Evolutionary conservation across 2,329 filamentous ascomycete species (phyloP), one percentile per base, ranked within the genome.

Genomic region (Sclerotinia sclerotiorum): DNA sequence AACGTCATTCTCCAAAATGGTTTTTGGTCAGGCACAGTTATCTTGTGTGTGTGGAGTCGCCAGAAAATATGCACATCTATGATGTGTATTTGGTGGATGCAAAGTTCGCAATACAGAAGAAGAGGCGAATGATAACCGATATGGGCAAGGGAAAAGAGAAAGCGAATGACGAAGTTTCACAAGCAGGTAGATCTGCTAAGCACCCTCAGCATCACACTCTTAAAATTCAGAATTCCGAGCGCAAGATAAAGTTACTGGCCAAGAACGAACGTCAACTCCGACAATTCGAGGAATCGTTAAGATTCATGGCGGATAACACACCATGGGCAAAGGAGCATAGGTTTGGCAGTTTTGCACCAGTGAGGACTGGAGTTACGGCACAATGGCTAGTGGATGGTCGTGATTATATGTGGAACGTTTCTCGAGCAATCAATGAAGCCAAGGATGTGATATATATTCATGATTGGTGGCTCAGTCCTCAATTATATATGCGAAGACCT

Each of bases 361-460:
- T 98, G 1, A 87, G 95, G 69, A 88, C 87, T 58, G 90, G 90
- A 55, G 93, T 95, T 39, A 95, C 94, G 80, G 93, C 94, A 2
- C 93, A 97, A 76, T 98, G 94, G 94, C 86, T 99, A 11, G 94
- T 99, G 0, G 95, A 99, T 79, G 95, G 92, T 21, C 88, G 95
- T 73, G 95, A 99, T 78, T 96, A 98, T 82, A 98, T 98, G 94
- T 99, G 95, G 95, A 97, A 97, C 78, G 93, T 98, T 10, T 98
- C 94, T 15, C 88, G 94, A 72, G 95, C 95, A 17, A 96, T 99
- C 75, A 95, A 93, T 77, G 97, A 97, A 88, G 95, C 95, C 11
- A 92, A 92, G 75, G 95, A 98, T 81, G 94, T 98, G 70, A 94
- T 99, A 74, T 98, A 98, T 79, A 98, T 99, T 71, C 95, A 99